Base-by-base conservation (phyloP, 306 rosid genomes). In the Purshia tridentata region DNA sequence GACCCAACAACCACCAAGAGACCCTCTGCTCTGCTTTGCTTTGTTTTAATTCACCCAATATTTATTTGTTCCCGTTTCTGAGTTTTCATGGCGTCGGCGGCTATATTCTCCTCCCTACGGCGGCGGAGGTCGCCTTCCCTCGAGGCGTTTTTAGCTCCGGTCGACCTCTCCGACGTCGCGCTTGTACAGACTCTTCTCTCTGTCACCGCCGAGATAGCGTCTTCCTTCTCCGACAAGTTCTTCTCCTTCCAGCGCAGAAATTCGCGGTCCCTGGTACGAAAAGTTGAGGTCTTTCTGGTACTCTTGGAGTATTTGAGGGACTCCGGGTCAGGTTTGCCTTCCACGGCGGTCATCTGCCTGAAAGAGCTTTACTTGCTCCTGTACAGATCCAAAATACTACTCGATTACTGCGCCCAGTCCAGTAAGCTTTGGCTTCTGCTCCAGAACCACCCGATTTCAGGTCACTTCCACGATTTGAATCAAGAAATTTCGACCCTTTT, bases 371-470 rank as follows among this genome's bases (percentile, higher is more conserved):
- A 91, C 79, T 82, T 91, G 74, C 73, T 93, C 8, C 64, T 93
- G 23, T 91, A 85, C 62, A 86, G 98, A 58, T 87, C 96, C n/a
- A 91, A 88, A 84, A 91, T 93, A 63, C 90, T 93, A 3, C 96
- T 93, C 53, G 96, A 93, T 84, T 88, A 85, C 65, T 93, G 98
- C 78, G 84, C 88, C 0, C 92, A 88, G 19, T 89, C 98, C 15
- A 79, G 97, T 77, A 93, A 91, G 91, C 78, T 91, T 7, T 93
- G 98, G 98, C 91, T 93, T 52, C 75, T 93, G 85, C 97, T 93
- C 78, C 98, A 89, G 82, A 89, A 89, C 62, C 94, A 86, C 54
- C 81, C 98, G 6, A 88, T 93, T 55, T 91, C 98, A 1, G 97
- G 93, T 44, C 96, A 93, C 82, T 93, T 91, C 57, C 96, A 93